These are phyloP conservation scores for Candida oleophila DNA, from an alignment of 805 yeast species.

Conservation along the genomic window DNA sequence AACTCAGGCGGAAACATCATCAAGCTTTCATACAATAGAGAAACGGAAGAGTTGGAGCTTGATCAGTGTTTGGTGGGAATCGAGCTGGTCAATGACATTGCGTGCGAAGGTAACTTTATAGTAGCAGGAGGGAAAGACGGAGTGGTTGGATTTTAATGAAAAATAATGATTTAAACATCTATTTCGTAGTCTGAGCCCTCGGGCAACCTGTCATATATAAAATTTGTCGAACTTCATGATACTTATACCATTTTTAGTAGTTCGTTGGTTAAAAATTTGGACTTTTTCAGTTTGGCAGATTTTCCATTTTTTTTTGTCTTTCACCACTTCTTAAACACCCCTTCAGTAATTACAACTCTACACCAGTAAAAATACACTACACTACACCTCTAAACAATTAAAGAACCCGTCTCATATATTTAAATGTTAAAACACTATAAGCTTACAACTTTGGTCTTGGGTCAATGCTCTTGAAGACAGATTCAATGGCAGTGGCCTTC, in stretches of 20 bases:
- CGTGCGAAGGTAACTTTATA: background rate
- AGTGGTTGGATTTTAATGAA: background rate
- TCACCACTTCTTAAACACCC: no score
- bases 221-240: no score
- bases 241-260: no score
- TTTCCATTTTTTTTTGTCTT: no score
- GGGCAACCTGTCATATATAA: no score
- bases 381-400: no score
- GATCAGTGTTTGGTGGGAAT: slow-evolving; percentile 1
- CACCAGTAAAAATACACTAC: no score
- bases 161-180: no score
- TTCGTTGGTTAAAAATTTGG: no score
- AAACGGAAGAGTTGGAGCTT: background rate
- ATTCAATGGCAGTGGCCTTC: slow-evolving; percentile 81
- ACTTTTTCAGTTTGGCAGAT: no score
- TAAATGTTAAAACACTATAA: background rate
- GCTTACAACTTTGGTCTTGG: slow-evolving; percentile 44
- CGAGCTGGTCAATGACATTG: slow-evolving; percentile 1
- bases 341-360: no score
- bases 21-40: background rate
- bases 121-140: slow-evolving; percentile 2
- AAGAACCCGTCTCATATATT: background rate
- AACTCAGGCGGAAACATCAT: background rate
- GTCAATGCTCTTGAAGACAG: slow-evolving; percentile 54
- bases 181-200: no score